Evolutionary conservation across 192 early-diverging fungal genomes (phyloP).

Genomic region (Dispira parvispora): DNA sequence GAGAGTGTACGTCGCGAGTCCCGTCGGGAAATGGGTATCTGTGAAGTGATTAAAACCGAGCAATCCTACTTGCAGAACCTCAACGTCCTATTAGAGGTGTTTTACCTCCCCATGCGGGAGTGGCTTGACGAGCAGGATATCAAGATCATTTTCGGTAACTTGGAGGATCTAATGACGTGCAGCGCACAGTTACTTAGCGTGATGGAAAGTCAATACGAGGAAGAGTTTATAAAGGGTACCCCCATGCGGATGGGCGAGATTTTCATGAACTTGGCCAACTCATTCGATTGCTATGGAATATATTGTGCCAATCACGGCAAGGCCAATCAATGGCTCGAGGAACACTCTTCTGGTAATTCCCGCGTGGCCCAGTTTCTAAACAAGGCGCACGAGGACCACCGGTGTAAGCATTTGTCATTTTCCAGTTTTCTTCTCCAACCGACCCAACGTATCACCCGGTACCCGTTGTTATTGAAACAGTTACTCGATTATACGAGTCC

Average conservation of each 20-base stretch:
- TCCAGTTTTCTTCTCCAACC: conserved; percentile 8
- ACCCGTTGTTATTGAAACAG: conserved; percentile 1
- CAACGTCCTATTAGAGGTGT: conserved; percentile 2
- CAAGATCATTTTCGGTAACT: background rate
- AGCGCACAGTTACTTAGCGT: conserved; percentile 5
- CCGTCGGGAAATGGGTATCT: background rate
- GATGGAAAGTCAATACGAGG: background rate
- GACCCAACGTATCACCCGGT: background rate
- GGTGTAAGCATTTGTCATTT: background rate
- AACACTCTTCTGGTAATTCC: background rate
- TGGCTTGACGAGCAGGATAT: background rate
- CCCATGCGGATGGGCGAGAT: conserved; percentile 5
- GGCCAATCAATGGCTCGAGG: background rate
- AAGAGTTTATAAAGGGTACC: background rate
- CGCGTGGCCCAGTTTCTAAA: background rate
- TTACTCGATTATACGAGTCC: background rate
- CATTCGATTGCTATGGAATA: conserved; percentile 1
- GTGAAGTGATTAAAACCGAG: conserved; percentile 7
- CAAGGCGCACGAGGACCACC: background rate
- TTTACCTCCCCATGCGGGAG: conserved; percentile 1
- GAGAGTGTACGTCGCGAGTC: background rate
- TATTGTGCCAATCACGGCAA: conserved; percentile 5
- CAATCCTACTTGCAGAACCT: conserved; percentile 5
- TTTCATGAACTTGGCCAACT: conserved; percentile 1
- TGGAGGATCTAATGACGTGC: conserved; percentile 4